phyloP scores from a whole-genome alignment of 768 basidiomycete genomes.

The Lactarius sp. region DNA sequence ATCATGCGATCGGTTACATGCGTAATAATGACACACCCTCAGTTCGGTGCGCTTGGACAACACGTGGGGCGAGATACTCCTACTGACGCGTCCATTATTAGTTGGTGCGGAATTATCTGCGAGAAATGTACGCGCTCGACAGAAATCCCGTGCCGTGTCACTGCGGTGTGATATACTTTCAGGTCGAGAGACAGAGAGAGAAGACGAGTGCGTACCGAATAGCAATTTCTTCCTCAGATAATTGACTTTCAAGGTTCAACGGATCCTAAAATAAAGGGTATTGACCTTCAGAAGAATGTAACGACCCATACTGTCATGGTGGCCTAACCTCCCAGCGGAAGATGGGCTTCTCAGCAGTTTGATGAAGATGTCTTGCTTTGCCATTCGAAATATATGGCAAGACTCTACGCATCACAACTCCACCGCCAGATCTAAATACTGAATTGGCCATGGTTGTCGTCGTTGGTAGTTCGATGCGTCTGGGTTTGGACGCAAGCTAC shows the following conservation, averaged over 20 bases:
- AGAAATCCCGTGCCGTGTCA: constrained; percentile 74
- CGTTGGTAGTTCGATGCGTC: background rate
- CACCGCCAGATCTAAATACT: background rate
- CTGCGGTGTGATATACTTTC: constrained; percentile 36
- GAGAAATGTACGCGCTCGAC: constrained; percentile 50
- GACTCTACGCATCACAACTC: background rate
- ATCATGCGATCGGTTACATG: background rate
- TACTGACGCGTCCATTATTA: constrained; percentile 31
- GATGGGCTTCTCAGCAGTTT: background rate
- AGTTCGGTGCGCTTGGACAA: constrained; percentile 82
- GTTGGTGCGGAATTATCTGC: background rate
- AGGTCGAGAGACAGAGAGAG: background rate
- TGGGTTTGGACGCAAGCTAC: background rate
- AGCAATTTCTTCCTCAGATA: constrained; percentile 87
- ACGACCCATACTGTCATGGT: no score
- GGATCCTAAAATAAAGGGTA: constrained; percentile 56
- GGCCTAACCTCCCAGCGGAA: constrained; percentile 31
- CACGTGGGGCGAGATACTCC: constrained; percentile 82
- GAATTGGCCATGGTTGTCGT: constrained; percentile 5
- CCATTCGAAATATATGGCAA: background rate
- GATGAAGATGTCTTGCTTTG: background rate
- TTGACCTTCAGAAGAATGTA: background rate
- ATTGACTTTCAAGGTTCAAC: constrained; percentile 65
- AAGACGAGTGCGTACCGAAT: constrained; percentile 55
- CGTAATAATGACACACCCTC: constrained; percentile 51